Base-by-base conservation (phyloP, 2,329 filamentous ascomycete species). In the Coniella lustricola region DNA sequence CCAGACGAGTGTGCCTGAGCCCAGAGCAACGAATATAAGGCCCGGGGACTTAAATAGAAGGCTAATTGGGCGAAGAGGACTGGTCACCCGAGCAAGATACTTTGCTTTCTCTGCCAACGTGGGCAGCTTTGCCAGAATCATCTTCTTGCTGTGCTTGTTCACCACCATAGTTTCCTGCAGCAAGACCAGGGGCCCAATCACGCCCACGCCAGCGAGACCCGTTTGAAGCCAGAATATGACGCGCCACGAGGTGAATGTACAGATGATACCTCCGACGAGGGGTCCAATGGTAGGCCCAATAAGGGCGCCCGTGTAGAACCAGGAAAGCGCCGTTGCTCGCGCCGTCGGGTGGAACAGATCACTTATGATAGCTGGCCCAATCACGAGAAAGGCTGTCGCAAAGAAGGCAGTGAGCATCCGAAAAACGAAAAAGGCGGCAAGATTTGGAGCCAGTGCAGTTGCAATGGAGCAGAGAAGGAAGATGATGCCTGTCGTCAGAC, bases 151-250 rank as follows among this genome's bases (percentile, higher is more conserved):
- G 31, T 57, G 56, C n/a, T 47, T 40, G 13, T 39, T 20, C 12
- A 14, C 35, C 12, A 49, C 16, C 35, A 90, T 84, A 0, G 85
- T 90, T 61, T 90, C 85, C 0, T 84, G 83, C 10, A 90, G 73
- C 12, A 87, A 67, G 56, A 87, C 79, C 55, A 79, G 75, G 29
- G 85, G 74, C 1, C 82, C 74, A 0, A 82, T 17, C 0, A 75
- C 70, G 1, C 78, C 82, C 0, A 76, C 60, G 2, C 76, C 84
- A 0, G 81, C 82, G 5, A 89, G 71, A 0, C 76, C 85, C 0
- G 82, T 80, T 60, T 90, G 85, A 0, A 90, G 69, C 81, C 84
- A 90, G 67, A 89, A 90, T 46, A 90, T 87, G 36, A 78, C 77
- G 16, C 84, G 74, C 87, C 87, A 91, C 2, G 74, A 77, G 7